phyloP scores from a whole-genome alignment of 345 rosid species.

The Gynandropsis gynandra region DNA sequence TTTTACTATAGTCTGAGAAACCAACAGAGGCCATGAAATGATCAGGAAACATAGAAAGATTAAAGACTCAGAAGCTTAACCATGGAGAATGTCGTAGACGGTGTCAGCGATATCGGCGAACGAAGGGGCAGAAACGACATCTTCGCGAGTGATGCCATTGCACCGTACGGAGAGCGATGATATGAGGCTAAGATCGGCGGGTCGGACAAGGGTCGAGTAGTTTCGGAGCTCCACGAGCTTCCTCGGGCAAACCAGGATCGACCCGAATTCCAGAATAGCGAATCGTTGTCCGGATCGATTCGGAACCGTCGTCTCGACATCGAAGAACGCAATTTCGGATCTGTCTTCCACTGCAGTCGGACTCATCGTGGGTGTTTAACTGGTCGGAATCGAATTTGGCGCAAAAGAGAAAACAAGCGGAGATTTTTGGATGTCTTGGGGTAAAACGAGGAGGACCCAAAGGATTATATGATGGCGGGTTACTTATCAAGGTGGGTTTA shows the following conservation, averaged over 20 bases:
- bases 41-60: neutral
- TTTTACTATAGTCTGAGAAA: too few relatives aligned
- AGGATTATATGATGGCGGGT: slow-evolving; percentile 17
- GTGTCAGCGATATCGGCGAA: slow-evolving; percentile 63
- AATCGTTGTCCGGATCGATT: slow-evolving; percentile 44
- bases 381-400: slow-evolving; percentile 2
- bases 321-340: slow-evolving; percentile 83
- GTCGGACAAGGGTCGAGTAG: slow-evolving; percentile 75
- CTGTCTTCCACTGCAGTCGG: slow-evolving; percentile 27
- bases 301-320: slow-evolving; percentile 79
- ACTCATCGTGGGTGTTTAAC: slow-evolving; percentile 25
- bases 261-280: slow-evolving; percentile 76
- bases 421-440: slow-evolving; percentile 7
- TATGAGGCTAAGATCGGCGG: slow-evolving; percentile 53
- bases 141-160: slow-evolving; percentile 59
- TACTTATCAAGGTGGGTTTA: slow-evolving; percentile 21
- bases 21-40: neutral
- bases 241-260: slow-evolving; percentile 76
- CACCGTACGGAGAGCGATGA: slow-evolving; percentile 47
- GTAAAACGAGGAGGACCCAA: slow-evolving; percentile 11
- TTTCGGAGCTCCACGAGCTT: slow-evolving; percentile 57
- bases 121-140: slow-evolving; percentile 51
- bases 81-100: slow-evolving; percentile 69
- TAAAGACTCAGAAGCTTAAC: slow-evolving; percentile 24
- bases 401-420: slow-evolving; percentile 1